phyloP scores from a whole-genome alignment of 1,284 basidiomycete genomes.

The Coniferiporia sulphurascens region DNA sequence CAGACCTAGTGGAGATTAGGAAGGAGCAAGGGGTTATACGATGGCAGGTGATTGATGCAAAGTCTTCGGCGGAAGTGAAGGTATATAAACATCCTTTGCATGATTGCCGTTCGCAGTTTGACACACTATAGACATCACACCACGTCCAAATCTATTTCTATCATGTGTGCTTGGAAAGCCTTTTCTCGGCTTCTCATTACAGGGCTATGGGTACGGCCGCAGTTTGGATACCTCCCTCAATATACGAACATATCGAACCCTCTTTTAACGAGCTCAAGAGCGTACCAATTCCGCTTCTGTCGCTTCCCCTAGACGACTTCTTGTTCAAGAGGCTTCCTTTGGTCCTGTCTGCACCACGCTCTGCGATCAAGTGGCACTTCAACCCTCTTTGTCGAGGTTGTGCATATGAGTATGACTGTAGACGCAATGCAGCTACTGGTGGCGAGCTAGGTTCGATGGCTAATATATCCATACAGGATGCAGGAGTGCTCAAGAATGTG shows the following conservation, averaged over 20 bases:
- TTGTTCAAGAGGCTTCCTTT: constrained; percentile 38
- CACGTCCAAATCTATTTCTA: constrained; percentile 50
- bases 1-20: constrained; percentile 41
- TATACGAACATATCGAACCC: constrained; percentile 30
- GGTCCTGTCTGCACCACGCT: constrained; percentile 30
- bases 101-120: not conserved
- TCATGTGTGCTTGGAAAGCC: constrained; percentile 37
- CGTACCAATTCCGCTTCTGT: constrained; percentile 23
- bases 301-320: constrained; percentile 31
- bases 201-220: constrained; percentile 32
- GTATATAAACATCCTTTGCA: constrained; percentile 15
- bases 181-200: constrained; percentile 33
- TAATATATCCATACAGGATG: constrained; percentile 40
- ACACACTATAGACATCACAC: constrained; percentile 39
- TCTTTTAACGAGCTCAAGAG: constrained; percentile 35
- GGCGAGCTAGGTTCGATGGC: constrained; percentile 39
- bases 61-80: constrained; percentile 41
- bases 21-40: constrained; percentile 32
- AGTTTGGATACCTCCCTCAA: constrained; percentile 41
- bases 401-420: constrained; percentile 36
- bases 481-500: constrained; percentile 32
- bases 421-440: constrained; percentile 29
- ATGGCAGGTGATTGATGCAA: constrained; percentile 52
- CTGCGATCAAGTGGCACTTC: constrained; percentile 40
- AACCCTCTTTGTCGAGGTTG: constrained; percentile 43